Evolutionary conservation across 2,329 filamentous ascomycete species (phyloP).

Genomic region (Pestalotiopsis sp.): DNA sequence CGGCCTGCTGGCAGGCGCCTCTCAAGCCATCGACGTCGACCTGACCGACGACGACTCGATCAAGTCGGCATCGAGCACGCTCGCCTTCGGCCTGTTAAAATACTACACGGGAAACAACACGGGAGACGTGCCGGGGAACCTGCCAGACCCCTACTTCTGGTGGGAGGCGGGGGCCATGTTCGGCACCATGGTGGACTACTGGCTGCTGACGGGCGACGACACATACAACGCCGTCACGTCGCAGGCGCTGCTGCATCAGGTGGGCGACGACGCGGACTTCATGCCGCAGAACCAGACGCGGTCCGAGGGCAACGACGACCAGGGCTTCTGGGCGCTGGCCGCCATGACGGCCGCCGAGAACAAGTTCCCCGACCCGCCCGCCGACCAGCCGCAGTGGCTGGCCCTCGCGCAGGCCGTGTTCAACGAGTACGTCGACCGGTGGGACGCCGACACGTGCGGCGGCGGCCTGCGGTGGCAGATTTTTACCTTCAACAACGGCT

Average conservation of each 20-base stretch:
- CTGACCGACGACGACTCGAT: slow-evolving; percentile 45
- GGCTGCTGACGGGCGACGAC: slow-evolving; percentile 45
- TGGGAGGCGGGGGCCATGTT: slow-evolving; percentile 20
- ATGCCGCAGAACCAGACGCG: slow-evolving; percentile 46
- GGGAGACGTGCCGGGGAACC: slow-evolving; percentile 18
- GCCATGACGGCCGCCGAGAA: slow-evolving; percentile 64
- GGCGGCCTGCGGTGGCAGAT: slow-evolving; percentile 72
- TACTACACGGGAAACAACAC: slow-evolving; percentile 31
- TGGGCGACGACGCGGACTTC: slow-evolving; percentile 46
- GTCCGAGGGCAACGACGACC: slow-evolving; percentile 55
- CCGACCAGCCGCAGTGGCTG: slow-evolving; percentile 59
- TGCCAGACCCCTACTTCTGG: slow-evolving; percentile 19
- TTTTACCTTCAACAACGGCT: slow-evolving; percentile 59
- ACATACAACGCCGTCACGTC: slow-evolving; percentile 51
- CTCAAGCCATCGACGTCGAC: slow-evolving; percentile 33
- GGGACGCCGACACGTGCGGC: slow-evolving; percentile 56
- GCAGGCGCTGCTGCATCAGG: slow-evolving; percentile 46
- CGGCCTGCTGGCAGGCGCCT: slow-evolving; percentile 30
- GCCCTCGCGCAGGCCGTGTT: slow-evolving; percentile 66
- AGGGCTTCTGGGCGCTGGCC: slow-evolving; percentile 67
- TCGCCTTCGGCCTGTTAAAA: slow-evolving; percentile 34
- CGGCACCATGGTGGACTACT: slow-evolving; percentile 18
- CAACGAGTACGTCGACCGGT: slow-evolving; percentile 62
- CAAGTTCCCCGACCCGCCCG: slow-evolving; percentile 57
- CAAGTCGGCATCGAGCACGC: slow-evolving; percentile 39